phyloP scores from a whole-genome alignment of 106 monocot species.

The Alisma plantagoaquatica region DNA sequence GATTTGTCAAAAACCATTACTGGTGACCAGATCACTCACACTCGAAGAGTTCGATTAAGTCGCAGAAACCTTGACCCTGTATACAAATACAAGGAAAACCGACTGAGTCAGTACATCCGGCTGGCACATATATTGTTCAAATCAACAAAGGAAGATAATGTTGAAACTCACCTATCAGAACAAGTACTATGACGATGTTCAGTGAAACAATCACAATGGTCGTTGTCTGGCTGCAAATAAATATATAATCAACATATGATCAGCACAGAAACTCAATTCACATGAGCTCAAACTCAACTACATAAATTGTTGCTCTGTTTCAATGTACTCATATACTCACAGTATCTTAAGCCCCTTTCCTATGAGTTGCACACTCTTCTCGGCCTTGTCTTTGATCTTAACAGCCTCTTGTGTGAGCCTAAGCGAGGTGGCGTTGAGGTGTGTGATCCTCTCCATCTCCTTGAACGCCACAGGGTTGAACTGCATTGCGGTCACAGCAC shows the following conservation, averaged over 20 bases:
- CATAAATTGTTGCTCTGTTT: too few relatives aligned
- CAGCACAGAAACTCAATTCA: too few relatives aligned
- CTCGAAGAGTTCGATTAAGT: constrained; percentile 7
- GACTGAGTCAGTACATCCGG: too few relatives aligned
- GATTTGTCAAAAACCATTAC: not conserved
- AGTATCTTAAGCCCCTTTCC: constrained; percentile 61
- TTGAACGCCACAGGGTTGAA: constrained; percentile 19
- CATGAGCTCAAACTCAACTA: too few relatives aligned
- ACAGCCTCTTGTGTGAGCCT: constrained; percentile 44
- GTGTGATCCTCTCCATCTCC: constrained; percentile 8
- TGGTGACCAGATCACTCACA: constrained; percentile 30
- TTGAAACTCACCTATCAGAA: constrained; percentile 37
- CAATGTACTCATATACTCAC: constrained; percentile 32
- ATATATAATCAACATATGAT: too few relatives aligned
- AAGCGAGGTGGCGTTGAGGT: constrained; percentile 31
- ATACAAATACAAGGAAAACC: too few relatives aligned
- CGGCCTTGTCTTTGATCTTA: constrained; percentile 44
- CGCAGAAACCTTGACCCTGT: constrained; percentile 33
- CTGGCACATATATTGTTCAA: too few relatives aligned
- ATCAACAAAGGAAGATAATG: not conserved
- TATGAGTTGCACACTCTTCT: constrained; percentile 29
- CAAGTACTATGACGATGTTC: constrained; percentile 26
- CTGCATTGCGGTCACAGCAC: constrained; percentile 41
- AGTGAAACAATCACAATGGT: constrained; percentile 32
- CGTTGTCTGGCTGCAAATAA: constrained; percentile 38